Evolutionary conservation across 805 yeast species (phyloP).

Genomic region (Kluyveromyces wickerhamii): DNA sequence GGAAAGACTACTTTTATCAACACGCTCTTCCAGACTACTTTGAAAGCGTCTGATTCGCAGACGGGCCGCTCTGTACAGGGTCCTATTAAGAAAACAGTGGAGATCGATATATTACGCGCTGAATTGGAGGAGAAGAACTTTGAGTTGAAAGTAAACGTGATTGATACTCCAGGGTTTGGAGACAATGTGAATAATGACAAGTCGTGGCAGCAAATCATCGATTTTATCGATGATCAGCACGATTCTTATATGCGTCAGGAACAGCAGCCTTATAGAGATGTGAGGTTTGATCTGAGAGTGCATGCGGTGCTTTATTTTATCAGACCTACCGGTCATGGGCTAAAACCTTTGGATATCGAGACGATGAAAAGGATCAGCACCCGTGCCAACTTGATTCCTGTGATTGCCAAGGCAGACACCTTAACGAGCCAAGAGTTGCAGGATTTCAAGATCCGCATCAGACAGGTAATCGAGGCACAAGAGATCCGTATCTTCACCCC

Average conservation of each 20-base stretch:
- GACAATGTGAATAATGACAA: conserved; percentile 79
- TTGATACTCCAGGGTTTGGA: conserved; percentile 94
- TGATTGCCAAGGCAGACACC: conserved; percentile 85
- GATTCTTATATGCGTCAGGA: conserved; percentile 85
- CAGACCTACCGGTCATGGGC: conserved; percentile 83
- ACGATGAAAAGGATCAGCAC: conserved; percentile 77
- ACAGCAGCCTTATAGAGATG: conserved; percentile 72
- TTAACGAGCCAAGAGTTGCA: conserved; percentile 63
- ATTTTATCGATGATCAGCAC: conserved; percentile 88
- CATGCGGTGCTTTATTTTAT: conserved; percentile 87
- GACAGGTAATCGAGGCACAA: conserved; percentile 77
- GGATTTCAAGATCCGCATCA: conserved; percentile 63
- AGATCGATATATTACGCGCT: conserved; percentile 73
- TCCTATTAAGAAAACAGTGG: conserved; percentile 61
- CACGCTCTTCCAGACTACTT: conserved; percentile 69
- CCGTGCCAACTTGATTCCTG: conserved; percentile 81
- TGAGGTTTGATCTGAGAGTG: conserved; percentile 73
- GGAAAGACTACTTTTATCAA: conserved; percentile 91
- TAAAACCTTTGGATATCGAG: conserved; percentile 81
- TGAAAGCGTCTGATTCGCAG: conserved; percentile 45
- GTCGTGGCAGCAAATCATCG: conserved; percentile 80
- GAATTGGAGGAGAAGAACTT: conserved; percentile 78
- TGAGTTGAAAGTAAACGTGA: conserved; percentile 63
- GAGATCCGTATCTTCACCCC: conserved; percentile 80
- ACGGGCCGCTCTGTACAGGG: conserved; percentile 30